These are phyloP conservation scores for Gaertneriomyces semiglobifer DNA, from an alignment of 192 early-diverging fungal species.

Conservation along the genomic window DNA sequence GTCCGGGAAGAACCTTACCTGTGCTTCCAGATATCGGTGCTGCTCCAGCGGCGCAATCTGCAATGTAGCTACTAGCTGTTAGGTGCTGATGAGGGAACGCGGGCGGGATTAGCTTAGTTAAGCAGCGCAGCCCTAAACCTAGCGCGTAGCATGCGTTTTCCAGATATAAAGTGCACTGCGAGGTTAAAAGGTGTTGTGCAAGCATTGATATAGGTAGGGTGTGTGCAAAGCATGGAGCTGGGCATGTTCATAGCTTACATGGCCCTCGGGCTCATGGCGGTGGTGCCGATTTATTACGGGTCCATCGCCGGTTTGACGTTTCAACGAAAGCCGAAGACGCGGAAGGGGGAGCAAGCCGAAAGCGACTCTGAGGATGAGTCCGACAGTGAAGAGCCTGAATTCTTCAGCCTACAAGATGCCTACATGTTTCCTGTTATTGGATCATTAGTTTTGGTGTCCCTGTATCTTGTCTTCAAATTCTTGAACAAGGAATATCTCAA, in stretches of 20 bases:
- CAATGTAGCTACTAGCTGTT: no score
- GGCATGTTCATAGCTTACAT: slow-evolving; percentile 77
- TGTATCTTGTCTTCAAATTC: slow-evolving; percentile 86
- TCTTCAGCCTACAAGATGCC: slow-evolving; percentile 82
- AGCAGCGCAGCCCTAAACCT: no score
- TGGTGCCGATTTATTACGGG: slow-evolving; percentile 83
- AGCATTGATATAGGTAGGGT: no score
- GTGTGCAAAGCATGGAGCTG: slow-evolving; percentile 25
- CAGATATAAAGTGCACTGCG: no score
- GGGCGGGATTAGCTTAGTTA: no score
- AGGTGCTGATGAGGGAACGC: no score
- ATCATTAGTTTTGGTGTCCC: slow-evolving; percentile 70
- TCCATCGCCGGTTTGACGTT: slow-evolving; percentile 60
- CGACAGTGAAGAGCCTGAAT: slow-evolving; percentile 61
- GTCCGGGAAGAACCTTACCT: neutral
- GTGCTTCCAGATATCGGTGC: slow-evolving; percentile 1
- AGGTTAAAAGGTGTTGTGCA: no score
- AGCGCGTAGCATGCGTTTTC: no score
- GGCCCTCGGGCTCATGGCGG: slow-evolving; percentile 80
- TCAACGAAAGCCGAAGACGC: slow-evolving; percentile 21
- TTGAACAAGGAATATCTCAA: slow-evolving; percentile 83
- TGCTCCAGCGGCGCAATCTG: neutral
- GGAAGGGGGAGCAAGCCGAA: slow-evolving; percentile 57
- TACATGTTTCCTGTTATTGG: slow-evolving; percentile 92
- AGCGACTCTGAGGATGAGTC: slow-evolving; percentile 51